phyloP scores from a whole-genome alignment of 164 flowering plant species.

The Cinnamomum chago region DNA sequence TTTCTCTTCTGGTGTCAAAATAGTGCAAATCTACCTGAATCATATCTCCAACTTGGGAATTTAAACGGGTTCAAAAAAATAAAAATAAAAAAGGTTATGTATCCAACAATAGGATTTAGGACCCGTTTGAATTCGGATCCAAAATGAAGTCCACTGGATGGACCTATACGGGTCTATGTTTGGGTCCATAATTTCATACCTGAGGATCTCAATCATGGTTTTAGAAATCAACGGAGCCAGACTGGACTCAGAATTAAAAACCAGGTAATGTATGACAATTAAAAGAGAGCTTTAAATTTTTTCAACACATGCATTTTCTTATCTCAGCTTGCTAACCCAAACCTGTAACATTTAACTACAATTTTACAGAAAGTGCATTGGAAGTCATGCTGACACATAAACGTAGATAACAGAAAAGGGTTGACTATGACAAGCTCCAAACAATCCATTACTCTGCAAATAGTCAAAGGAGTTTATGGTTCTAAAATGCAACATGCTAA shows the following conservation, averaged over 20 bases:
- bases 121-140: no score
- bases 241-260: not conserved
- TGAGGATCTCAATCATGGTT: no score
- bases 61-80: no score
- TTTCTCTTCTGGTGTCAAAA: no score
- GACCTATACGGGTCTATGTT: no score
- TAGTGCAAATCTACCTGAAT: no score
- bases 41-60: no score
- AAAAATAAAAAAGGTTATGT: no score
- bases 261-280: not conserved
- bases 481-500: not conserved
- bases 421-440: not conserved
- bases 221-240: no score
- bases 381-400: not conserved
- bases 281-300: not conserved
- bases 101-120: no score
- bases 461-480: not conserved
- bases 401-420: not conserved
- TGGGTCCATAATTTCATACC: no score
- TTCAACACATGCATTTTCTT: not conserved
- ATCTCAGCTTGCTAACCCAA: constrained; percentile 66
- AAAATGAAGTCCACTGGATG: no score
- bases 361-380: not conserved
- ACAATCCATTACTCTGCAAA: not conserved
- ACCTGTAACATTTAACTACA: constrained; percentile 31